Evolutionary conservation across 2,329 filamentous ascomycete genomes (phyloP), one percentile per base, ranked within the genome.

Genomic region (Colletotrichum simmondsii): DNA sequence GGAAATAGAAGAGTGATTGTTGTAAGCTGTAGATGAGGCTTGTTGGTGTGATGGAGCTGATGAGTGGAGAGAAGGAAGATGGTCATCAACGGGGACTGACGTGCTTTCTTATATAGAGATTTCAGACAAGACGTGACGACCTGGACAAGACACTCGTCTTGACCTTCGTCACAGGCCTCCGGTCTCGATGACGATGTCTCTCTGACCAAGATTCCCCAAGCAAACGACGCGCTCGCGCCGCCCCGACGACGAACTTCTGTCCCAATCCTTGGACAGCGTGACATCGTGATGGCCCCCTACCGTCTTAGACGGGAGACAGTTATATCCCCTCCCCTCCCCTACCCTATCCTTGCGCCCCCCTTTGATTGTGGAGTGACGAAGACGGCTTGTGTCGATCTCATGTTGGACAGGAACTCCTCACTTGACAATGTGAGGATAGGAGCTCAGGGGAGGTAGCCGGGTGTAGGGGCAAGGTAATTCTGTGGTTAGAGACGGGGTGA

Each of bases 61-160:
- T 64, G 68, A 60, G 37, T 26, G 16, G 37, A 42, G 16, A 42
- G 58, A 8, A 22, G 10, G 10, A 4, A 57, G 5, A 56, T 2
- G 22, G 12, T 1, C 3, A 2, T 22, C 8, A 16, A 42, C 12
- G 4, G 26, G 49, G 42, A 24, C 22, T 19, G 35, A 56, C 30
- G 22, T n/a, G 26, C 26, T 37, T 14, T 49, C 46, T 65, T 74
- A 66, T 75, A 75, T 74, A 75, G 60, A 74, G 1, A 24, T 60
- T 53, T 3, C 7, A 11, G 46, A 49, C 14, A 22, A n/a, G 42
- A 49, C 3, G 16, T 26, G 24, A 14, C 54, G 24, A 30, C 32
- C 4, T 53, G 12, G 0, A 37, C 19, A 46, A 22, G 2, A 26
- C 7, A 35, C 12, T 28, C 24, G 57, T 72, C 68, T 68, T 72